phyloP scores from a whole-genome alignment of 352 stramenopile genomes.

The Phytophthora citrophthora region DNA sequence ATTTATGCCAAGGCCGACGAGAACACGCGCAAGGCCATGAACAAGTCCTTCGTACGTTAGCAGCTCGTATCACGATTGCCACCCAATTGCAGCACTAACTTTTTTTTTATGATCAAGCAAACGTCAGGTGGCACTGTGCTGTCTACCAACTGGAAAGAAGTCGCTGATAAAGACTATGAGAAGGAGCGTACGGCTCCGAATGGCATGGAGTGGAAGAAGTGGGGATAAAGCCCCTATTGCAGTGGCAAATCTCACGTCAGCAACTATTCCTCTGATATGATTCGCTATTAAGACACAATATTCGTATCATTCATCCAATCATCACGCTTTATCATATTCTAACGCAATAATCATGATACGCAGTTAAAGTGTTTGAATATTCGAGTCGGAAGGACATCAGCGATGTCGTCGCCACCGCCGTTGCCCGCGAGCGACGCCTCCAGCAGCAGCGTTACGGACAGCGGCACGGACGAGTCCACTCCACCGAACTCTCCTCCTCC shows the following conservation, averaged over 20 bases:
- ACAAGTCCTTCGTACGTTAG: slow-evolving; percentile 91
- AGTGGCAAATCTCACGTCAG: too few species aligned
- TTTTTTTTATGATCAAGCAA: slow-evolving; percentile 60
- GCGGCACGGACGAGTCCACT: slow-evolving; percentile 35
- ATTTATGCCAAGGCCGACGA: slow-evolving; percentile 94
- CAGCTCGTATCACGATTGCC: not conserved
- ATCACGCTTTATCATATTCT: not conserved
- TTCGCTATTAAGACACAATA: not conserved
- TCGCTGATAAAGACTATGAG: slow-evolving; percentile 91
- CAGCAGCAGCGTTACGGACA: slow-evolving; percentile 43
- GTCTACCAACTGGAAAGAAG: slow-evolving; percentile 93
- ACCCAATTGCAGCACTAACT: not conserved
- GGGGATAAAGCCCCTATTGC: slow-evolving; percentile 32
- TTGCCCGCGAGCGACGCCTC: slow-evolving; percentile 28
- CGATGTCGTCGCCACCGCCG: slow-evolving; percentile 22
- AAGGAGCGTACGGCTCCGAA: slow-evolving; percentile 82
- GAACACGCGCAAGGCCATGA: slow-evolving; percentile 92
- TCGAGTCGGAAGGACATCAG: not conserved
- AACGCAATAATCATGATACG: not conserved
- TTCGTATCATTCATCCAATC: slow-evolving; percentile 3
- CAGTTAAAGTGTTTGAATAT: slow-evolving; percentile 22
- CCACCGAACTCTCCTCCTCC: slow-evolving; percentile 35
- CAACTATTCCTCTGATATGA: not conserved
- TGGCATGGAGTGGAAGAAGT: slow-evolving; percentile 94
- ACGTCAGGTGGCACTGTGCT: slow-evolving; percentile 93